phyloP scores from a whole-genome alignment of 164 flowering plant species.

The Vitis vinifera region ASM3070453v1 NC_081812.1:8903501-8904000 shows the following conservation, averaged over 20 bases:
- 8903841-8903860: constrained; percentile 75
- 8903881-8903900: constrained; percentile 67
- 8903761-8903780: background rate
- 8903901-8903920: constrained; percentile 45
- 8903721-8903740: background rate
- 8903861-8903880: constrained; percentile 76
- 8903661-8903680: too few relatives aligned
- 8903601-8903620: too few relatives aligned
- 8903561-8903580: too few relatives aligned
- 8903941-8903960: background rate
- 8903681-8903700: too few relatives aligned
- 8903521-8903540: too few relatives aligned
- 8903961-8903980: background rate
- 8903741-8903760: background rate
- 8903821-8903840: constrained; percentile 14
- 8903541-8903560: too few relatives aligned
- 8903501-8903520: too few relatives aligned
- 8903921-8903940: constrained; percentile 46
- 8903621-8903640: too few relatives aligned
- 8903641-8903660: too few relatives aligned
- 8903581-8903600: too few relatives aligned
- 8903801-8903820: constrained; percentile 2
- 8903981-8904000: background rate
- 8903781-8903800: background rate
- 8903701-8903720: too few relatives aligned